Evolutionary conservation across 2,329 filamentous ascomycete species (phyloP), one percentile per base, ranked within the genome.

Genomic region (Pseudocercospora fijiensis): DNA sequence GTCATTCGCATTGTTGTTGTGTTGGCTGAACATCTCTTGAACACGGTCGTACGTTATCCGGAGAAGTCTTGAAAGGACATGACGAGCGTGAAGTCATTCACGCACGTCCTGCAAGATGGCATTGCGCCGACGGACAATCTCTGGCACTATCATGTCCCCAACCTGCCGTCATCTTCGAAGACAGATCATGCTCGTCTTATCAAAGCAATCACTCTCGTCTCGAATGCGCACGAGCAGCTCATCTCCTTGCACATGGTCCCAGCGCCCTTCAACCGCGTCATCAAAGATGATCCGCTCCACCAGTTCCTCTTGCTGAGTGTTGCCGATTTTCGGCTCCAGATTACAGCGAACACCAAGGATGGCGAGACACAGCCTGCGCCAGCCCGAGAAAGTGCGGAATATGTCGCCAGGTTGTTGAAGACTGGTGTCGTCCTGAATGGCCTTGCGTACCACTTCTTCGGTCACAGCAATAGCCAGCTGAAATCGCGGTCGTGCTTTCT

Each of bases 381-480:
- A 22, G 57, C 57, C 11, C 24, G 57, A 33, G 57, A 59, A 6
- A 26, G 43, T 26, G 57, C 57, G 2, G 57, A 49, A 16, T 51
- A 59, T 27, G 51, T 59, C 26, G 37, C 57, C 9, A 59, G 30
- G 22, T 20, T 59, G 13, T 27, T 59, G 16, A 59, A 59, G 22
- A 59, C 57, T 6, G 57, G 57, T 30, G 22, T 59, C n/a, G 22
- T 28, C 4, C 43, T 59, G 16, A 51, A 59, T n/a, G 26, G 41
- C 13, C 24, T 51, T 26, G 8, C n/a, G 11, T 59, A 59, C 43
- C 57, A 59, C 13, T 59, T 59, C 28, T 59, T 49, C 57, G 57
- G 41, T 26, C 57, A 59, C 57, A 59, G 57, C 43, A 59, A 59
- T 30, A 59, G 57, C 57, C 57, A 59, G 30, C 41, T 24, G 10